Conservation (phyloP, 2,329 filamentous ascomycete genomes). For the Phoma herbarum region DNA sequence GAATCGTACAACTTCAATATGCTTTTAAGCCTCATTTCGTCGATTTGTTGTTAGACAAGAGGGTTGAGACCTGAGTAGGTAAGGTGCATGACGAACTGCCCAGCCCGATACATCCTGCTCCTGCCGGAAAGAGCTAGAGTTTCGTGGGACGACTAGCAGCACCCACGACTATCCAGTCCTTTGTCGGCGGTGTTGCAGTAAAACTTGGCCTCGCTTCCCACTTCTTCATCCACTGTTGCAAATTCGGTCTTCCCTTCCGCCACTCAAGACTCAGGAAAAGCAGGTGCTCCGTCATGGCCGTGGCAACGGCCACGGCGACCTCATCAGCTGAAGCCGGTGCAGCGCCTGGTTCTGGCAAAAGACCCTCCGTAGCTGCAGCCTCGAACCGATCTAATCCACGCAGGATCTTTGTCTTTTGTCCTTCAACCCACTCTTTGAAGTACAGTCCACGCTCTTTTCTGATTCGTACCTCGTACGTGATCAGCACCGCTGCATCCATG, state of each 20-base stretch:
- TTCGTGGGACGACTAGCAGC: conserved; percentile 11
- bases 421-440: conserved; percentile 42
- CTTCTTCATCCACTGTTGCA: conserved; percentile 36
- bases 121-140: conserved; percentile 3
- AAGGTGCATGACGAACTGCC: too few species aligned
- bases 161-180: conserved; percentile 27
- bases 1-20: too few species aligned
- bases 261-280: conserved; percentile 28
- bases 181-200: conserved; percentile 25
- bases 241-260: conserved; percentile 27
- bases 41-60: too few species aligned
- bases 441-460: conserved; percentile 33
- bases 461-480: conserved; percentile 40
- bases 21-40: too few species aligned
- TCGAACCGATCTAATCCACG: conserved; percentile 40
- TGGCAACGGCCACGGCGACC: conserved; percentile 35
- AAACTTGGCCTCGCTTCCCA: conserved; percentile 38
- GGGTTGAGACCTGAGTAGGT: too few species aligned
- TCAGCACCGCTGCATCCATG: conserved; percentile 41
- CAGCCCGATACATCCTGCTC: not conserved
- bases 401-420: conserved; percentile 40
- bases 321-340: conserved; percentile 31
- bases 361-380: conserved; percentile 23
- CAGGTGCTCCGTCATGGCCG: conserved; percentile 23
- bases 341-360: conserved; percentile 21